Conservation (phyloP, 1,284 basidiomycete species). For the Irpex lacteus region DNA sequence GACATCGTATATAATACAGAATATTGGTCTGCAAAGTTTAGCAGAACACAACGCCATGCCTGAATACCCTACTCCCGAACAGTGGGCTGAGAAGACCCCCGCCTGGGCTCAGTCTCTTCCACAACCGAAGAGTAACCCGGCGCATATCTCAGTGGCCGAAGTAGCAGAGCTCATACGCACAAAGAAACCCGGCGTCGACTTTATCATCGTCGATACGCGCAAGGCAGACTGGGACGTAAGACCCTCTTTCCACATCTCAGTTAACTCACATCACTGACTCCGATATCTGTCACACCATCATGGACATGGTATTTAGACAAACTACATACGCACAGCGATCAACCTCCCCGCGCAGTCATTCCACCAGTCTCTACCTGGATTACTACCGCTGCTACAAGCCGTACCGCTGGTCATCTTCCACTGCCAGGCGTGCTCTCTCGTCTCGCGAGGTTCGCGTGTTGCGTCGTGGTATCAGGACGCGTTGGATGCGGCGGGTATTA, state of each 20-base stretch:
- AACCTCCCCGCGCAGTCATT: constrained; percentile 18
- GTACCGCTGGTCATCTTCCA: constrained; percentile 17
- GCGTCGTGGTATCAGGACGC: constrained; percentile 19
- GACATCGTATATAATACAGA: not conserved
- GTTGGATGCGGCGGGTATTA: constrained; percentile 13
- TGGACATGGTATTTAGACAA: constrained; percentile 1
- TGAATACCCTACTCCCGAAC: not conserved
- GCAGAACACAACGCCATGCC: not conserved
- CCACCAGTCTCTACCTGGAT: constrained; percentile 13
- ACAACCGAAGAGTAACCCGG: constrained; percentile 13
- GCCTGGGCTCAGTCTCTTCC: constrained; percentile 16
- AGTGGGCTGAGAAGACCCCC: constrained; percentile 13
- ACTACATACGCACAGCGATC: constrained; percentile 14
- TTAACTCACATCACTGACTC: not conserved
- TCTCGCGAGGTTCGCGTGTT: constrained; percentile 11
- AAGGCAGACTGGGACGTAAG: constrained; percentile 16
- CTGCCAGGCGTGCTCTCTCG: constrained; percentile 13
- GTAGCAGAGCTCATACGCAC: constrained; percentile 13
- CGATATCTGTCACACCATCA: not conserved
- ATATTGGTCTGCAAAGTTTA: not conserved
- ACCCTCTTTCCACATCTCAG: not conserved
- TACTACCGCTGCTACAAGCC: constrained; percentile 7
- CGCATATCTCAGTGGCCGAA: constrained; percentile 3
- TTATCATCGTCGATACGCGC: constrained; percentile 15
- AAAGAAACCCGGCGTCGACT: constrained; percentile 14